Base-by-base conservation (phyloP, 768 basidiomycete genomes). In the Mycena polygramma region DNA sequence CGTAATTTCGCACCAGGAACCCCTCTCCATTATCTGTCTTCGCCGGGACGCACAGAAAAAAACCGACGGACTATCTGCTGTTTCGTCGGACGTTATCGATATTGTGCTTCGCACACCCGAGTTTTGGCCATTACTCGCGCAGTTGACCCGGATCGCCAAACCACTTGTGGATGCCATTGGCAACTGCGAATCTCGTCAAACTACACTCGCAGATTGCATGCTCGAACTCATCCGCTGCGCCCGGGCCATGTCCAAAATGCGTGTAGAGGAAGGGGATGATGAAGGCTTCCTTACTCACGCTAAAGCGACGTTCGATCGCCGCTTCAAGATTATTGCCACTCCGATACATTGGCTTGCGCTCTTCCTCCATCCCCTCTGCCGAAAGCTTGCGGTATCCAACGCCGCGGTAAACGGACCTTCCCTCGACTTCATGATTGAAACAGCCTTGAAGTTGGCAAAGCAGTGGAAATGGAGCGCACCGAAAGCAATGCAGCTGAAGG, bases 181-280 rank as follows among this genome's bases (percentile, higher is more conserved):
- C 14, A 76, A 81, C 43, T 61, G 79, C 20, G 77, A 83, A 64
- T 73, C 76, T 10, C 73, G 72, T 5, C 71, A 79, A 30, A 74
- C 77, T n/a, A 79, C 70, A 4, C 73, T 81, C n/a, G 78, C 80
- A 15, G 79, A 79, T 49, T 82, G 81, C 68, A 82, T 82, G 79
- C 77, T 82, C 4, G 74, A 81, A 58, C 69, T 82, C 1, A 76
- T 83, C 4, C 67, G 68, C 10, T 73, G 72, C 62, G 76, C 75
- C 17, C 60, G 67, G 24, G 66, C 65, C 6, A 72, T 80, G 61
- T 54, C 48, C 7, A 62, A 74, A 22, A 43, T 79, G 26, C 17
- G 52, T 10, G 17, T 73, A 6, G 73, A 76, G 14, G 62, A 64
- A 8, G 63, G 61, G 8, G 76, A 75, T 55, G 70, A 80, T 69